Conservation (phyloP, 1,284 basidiomycete species). For the Testicularia cyperi region DNA sequence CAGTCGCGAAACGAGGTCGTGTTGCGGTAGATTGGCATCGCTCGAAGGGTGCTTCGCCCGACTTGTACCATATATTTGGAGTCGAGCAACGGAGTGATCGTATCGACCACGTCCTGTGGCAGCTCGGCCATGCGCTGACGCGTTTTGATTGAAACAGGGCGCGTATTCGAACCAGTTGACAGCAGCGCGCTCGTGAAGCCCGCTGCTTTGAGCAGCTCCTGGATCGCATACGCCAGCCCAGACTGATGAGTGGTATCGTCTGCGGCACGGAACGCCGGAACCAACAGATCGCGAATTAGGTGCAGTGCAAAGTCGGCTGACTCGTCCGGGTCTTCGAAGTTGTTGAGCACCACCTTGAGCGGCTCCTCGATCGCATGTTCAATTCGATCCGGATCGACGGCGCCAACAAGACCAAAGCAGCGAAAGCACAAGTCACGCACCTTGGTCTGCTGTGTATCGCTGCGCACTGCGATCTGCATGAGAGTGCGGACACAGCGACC, state of each 20-base stretch:
- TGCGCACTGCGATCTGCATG: conserved; percentile 72
- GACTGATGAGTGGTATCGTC: conserved; percentile 91
- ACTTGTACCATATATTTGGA: conserved; percentile 52
- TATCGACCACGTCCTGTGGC: conserved; percentile 82
- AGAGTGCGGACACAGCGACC: conserved; percentile 73
- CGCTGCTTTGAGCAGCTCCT: conserved; percentile 86
- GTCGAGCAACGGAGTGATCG: conserved; percentile 73
- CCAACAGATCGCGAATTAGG: conserved; percentile 81
- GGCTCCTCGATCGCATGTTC: conserved; percentile 69
- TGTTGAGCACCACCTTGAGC: conserved; percentile 74
- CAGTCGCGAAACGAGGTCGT: conserved; percentile 88
- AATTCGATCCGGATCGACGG: conserved; percentile 91
- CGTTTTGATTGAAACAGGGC: conserved; percentile 65
- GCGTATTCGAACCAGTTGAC: conserved; percentile 54
- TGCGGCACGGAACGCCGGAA: conserved; percentile 88
- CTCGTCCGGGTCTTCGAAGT: conserved; percentile 81
- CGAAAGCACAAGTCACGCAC: conserved; percentile 71
- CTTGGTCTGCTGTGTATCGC: conserved; percentile 66
- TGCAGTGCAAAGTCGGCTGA: conserved; percentile 79
- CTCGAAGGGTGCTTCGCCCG: conserved; percentile 24
- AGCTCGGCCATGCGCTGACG: conserved; percentile 72
- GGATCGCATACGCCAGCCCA: conserved; percentile 86
- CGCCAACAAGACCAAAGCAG: conserved; percentile 90
- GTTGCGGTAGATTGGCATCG: conserved; percentile 67
- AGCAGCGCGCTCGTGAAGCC: conserved; percentile 77